Conservation (phyloP, 768 basidiomycete genomes). For the Termitomyces sp. region DNA sequence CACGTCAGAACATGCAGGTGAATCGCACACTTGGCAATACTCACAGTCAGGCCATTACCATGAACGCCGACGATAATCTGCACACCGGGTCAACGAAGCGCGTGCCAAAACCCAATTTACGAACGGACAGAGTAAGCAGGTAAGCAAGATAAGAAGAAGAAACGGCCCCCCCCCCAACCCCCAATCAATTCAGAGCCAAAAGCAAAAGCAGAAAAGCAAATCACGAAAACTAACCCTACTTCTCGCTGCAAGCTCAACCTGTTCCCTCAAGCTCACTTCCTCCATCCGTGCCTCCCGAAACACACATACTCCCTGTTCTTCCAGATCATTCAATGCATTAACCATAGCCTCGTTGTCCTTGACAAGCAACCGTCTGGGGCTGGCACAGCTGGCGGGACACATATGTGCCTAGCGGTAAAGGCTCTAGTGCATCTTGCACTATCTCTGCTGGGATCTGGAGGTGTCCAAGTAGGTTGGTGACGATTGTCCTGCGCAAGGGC, state of each 20-base stretch:
- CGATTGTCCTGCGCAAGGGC: slow-evolving; percentile 23
- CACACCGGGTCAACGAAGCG: slow-evolving; percentile 5
- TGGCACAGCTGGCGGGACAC: slow-evolving; percentile 49
- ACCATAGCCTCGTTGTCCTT: slow-evolving; percentile 48
- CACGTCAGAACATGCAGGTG: background rate
- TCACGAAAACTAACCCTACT: slow-evolving; percentile 44
- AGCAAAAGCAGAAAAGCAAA: slow-evolving; percentile 6
- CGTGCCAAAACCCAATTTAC: background rate
- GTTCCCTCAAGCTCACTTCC: slow-evolving; percentile 50
- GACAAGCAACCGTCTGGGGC: slow-evolving; percentile 30
- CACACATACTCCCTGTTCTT: slow-evolving; percentile 43
- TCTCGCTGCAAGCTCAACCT: slow-evolving; percentile 51
- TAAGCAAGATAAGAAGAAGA: background rate
- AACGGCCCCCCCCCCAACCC: background rate
- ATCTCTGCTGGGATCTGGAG: slow-evolving; percentile 16
- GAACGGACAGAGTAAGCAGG: background rate
- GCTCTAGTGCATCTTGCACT: background rate
- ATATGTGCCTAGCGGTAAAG: slow-evolving; percentile 38
- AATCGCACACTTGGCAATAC: slow-evolving; percentile 4
- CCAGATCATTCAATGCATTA: slow-evolving; percentile 37
- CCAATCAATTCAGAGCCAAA: background rate
- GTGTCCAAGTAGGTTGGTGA: slow-evolving; percentile 27
- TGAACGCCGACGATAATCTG: slow-evolving; percentile 59
- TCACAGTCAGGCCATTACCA: slow-evolving; percentile 62
- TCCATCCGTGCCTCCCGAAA: slow-evolving; percentile 36